A percentile compares a stretch with the other conserved stretches of the same genome.
phyloP scores from a whole-genome alignment of 306 rosid species.

The Quillaja saponaria region DNA sequence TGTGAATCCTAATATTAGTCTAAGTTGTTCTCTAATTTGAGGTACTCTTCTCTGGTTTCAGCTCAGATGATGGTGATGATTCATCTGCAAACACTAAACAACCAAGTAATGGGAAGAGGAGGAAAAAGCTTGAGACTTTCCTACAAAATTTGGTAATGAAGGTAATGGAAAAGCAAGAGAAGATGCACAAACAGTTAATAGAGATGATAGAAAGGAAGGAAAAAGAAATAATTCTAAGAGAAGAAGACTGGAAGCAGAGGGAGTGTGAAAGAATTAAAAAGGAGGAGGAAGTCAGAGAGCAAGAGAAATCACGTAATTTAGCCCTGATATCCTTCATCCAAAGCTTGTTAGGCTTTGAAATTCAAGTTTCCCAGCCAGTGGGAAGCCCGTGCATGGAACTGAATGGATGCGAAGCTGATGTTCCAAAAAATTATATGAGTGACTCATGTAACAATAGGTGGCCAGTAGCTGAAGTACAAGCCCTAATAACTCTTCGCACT shows the following conservation, averaged over 20 bases:
- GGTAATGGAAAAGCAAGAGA: conserved; percentile 81
- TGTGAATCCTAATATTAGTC: not conserved
- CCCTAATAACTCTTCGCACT: conserved; percentile 61
- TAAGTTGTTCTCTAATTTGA: conserved; percentile 5
- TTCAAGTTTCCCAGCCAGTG: conserved; percentile 47
- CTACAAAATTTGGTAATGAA: conserved; percentile 53
- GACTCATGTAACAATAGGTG: conserved; percentile 58
- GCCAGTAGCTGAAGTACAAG: conserved; percentile 72
- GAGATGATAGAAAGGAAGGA: conserved; percentile 70
- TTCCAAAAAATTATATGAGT: conserved; percentile 31
- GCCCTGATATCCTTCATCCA: conserved; percentile 65
- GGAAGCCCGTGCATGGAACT: conserved; percentile 39
- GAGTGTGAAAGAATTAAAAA: conserved; percentile 62
- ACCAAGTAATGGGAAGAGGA: conserved; percentile 44
- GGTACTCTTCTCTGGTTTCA: conserved; percentile 39
- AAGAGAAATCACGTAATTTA: conserved; percentile 66
- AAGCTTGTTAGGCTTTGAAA: conserved; percentile 50
- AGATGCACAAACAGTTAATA: conserved; percentile 68
- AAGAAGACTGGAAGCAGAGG: conserved; percentile 76
- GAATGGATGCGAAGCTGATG: conserved; percentile 35
- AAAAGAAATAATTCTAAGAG: conserved; percentile 65
- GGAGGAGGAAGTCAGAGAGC: conserved; percentile 64
- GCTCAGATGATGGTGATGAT: conserved; percentile 41
- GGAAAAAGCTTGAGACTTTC: conserved; percentile 53
- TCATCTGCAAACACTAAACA: conserved; percentile 30